phyloP scores from a whole-genome alignment of 176 grass and related monocot genomes.

The Triticum monococcum region DNA sequence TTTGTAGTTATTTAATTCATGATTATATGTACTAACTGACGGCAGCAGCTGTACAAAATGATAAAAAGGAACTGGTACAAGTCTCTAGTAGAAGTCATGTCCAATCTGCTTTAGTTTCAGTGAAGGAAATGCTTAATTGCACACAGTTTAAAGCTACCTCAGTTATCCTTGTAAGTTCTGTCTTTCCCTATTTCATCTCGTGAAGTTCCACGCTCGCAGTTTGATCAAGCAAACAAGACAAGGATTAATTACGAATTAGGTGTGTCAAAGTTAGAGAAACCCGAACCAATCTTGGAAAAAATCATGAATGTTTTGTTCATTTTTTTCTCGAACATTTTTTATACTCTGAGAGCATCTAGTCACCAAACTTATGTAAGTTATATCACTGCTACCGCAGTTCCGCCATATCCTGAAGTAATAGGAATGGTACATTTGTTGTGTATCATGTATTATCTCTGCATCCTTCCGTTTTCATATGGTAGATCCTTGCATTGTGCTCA shows the following conservation, averaged over 20 bases:
- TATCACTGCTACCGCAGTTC: no score
- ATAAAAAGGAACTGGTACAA: conserved; percentile 15
- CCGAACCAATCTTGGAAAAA: background rate
- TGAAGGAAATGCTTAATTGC: conserved; percentile 1
- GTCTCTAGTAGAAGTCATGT: background rate
- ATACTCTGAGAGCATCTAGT: background rate
- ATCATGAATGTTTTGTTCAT: background rate
- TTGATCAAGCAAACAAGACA: no score
- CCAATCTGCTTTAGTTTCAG: conserved; percentile 16
- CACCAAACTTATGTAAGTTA: background rate
- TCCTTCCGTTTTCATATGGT: background rate
- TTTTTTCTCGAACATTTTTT: background rate
- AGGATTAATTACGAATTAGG: background rate
- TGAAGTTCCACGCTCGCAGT: no score
- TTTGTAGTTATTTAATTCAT: background rate
- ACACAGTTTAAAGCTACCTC: conserved; percentile 2
- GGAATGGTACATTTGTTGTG: background rate
- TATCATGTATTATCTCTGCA: background rate
- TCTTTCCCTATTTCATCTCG: no score
- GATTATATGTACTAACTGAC: conserved; percentile 16
- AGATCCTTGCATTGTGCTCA: background rate
- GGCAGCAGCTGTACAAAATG: background rate
- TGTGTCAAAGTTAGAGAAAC: background rate
- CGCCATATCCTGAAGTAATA: background rate
- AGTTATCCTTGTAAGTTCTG: no score